phyloP scores from a whole-genome alignment of 306 rosid genomes.

The Inga oerstediana region DNA sequence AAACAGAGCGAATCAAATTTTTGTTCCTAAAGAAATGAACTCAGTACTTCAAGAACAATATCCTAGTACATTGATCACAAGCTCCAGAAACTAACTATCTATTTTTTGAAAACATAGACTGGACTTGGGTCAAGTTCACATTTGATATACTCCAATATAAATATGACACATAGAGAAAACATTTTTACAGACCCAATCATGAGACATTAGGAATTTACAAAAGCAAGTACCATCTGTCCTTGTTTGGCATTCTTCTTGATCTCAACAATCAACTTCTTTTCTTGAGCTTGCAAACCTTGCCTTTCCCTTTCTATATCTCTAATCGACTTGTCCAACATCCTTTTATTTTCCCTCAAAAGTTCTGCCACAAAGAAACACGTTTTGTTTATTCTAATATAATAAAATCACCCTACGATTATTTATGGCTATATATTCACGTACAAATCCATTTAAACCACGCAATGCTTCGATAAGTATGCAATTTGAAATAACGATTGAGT shows the following conservation, averaged over 20 bases:
- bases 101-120: neutral
- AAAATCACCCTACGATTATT: slow-evolving; percentile 9
- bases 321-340: slow-evolving; percentile 87
- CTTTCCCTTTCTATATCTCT: slow-evolving; percentile 89
- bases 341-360: slow-evolving; percentile 84
- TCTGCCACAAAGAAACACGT: slow-evolving; percentile 43
- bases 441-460: neutral
- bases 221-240: slow-evolving; percentile 75
- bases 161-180: neutral
- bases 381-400: neutral
- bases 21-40: neutral
- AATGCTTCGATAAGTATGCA: slow-evolving; percentile 2
- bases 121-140: neutral
- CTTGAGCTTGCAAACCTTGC: slow-evolving; percentile 73
- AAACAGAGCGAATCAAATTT: slow-evolving; percentile 5
- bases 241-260: slow-evolving; percentile 93
- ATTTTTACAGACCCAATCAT: neutral
- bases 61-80: slow-evolving; percentile 5
- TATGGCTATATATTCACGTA: neutral
- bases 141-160: neutral
- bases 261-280: slow-evolving; percentile 79
- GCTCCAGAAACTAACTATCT: slow-evolving; percentile 19
- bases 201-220: neutral
- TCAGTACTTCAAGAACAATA: slow-evolving; percentile 13
- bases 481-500: neutral